A percentile compares a stretch with the other conserved stretches of the same genome.
Conservation (phyloP, 345 rosid species). For the Laguncularia racemosa region DNA sequence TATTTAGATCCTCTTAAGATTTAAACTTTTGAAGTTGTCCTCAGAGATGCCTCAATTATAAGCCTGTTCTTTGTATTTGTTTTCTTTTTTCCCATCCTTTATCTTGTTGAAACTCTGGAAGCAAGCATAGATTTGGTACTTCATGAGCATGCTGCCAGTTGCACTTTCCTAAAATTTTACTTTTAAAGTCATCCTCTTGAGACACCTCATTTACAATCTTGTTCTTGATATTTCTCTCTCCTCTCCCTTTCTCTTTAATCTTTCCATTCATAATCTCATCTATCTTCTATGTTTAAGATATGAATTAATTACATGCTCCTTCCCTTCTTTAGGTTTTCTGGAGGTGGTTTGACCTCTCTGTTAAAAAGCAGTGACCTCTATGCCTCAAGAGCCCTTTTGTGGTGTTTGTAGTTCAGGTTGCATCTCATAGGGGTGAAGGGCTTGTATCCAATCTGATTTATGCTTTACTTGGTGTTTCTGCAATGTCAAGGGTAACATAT, state of each 20-base stretch:
- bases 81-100: too few relatives aligned
- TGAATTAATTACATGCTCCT: not conserved
- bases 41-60: too few relatives aligned
- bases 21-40: too few relatives aligned
- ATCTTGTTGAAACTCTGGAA: too few relatives aligned
- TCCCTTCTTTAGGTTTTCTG: constrained; percentile 54
- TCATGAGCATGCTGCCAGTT: not conserved
- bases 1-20: too few relatives aligned
- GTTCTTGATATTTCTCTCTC: not conserved
- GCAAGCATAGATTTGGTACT: too few relatives aligned
- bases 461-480: constrained; percentile 93
- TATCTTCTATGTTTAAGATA: too few relatives aligned
- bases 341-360: constrained; percentile 59
- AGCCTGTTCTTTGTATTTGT: too few relatives aligned
- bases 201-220: not conserved
- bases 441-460: constrained; percentile 81
- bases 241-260: not conserved
- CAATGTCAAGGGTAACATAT: constrained; percentile 84
- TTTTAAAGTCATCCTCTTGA: not conserved
- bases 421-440: constrained; percentile 84
- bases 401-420: constrained; percentile 60
- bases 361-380: constrained; percentile 41
- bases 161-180: not conserved
- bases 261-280: too few relatives aligned
- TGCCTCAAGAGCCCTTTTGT: constrained; percentile 63